A percentile compares a stretch with the other conserved stretches of the same genome.
These are phyloP conservation scores for Tubosaeta sp. DNA, from an alignment of 768 basidiomycete species.

Conservation along the genomic window DNA sequence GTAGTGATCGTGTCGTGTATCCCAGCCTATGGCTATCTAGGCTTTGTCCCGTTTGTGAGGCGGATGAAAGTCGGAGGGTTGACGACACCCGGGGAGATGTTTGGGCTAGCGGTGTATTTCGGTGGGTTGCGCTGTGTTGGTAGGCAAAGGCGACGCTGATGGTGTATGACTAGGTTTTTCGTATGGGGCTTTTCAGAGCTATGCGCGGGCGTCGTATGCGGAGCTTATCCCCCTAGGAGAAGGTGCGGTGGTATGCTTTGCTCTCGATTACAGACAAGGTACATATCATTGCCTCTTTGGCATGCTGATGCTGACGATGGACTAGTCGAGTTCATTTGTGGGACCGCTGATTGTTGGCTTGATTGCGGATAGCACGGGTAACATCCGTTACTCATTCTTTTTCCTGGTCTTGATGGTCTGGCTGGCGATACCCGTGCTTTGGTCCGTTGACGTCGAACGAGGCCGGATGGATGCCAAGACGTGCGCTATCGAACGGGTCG, in stretches of 20 bases:
- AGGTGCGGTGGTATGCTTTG: slow-evolving; percentile 82
- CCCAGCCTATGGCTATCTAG: slow-evolving; percentile 79
- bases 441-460: too few relatives aligned
- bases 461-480: too few relatives aligned
- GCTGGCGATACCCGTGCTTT: too few relatives aligned
- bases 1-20: slow-evolving; percentile 64
- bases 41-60: slow-evolving; percentile 59
- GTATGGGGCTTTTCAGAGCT: too few relatives aligned
- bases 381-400: too few relatives aligned
- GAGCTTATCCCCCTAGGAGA: slow-evolving; percentile 84
- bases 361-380: too few relatives aligned
- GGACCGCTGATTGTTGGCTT: too few relatives aligned
- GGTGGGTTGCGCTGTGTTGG: slow-evolving; percentile 38
- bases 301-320: too few relatives aligned
- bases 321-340: too few relatives aligned
- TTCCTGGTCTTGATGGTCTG: too few relatives aligned
- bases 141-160: background rate
- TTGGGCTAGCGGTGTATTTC: slow-evolving; percentile 75
- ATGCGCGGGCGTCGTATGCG: slow-evolving; percentile 82
- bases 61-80: slow-evolving; percentile 61
- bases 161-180: slow-evolving; percentile 45
- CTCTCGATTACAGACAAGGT: slow-evolving; percentile 78
- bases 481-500: too few relatives aligned
- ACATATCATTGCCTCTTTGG: too few relatives aligned
- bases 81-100: slow-evolving; percentile 82